Evolutionary conservation across 176 grass and related monocot genomes (phyloP), one percentile per base, ranked within the genome.

Genomic region (Tillandsia leiboldiana): DNA sequence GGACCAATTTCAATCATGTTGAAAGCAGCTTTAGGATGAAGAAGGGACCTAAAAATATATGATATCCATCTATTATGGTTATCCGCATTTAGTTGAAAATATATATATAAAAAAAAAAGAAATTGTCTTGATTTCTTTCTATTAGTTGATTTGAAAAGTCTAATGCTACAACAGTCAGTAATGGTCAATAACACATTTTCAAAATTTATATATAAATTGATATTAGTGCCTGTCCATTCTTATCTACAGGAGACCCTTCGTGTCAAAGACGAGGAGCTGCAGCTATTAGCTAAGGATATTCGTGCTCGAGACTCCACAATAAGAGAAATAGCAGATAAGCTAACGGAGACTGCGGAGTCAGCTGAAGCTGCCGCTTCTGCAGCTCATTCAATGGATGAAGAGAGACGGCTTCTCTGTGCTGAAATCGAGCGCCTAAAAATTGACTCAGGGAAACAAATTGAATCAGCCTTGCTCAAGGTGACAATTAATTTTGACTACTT

Each of bases 211-310:
- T n/a, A 63, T 68, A 63, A 61, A 49, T 71, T 8, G 28, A 73
- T 50, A 49, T 50, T 12, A 42, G 12, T 9, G 56, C 17, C 15
- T 63, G 10, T 73, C 20, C 9, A 0, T 82, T 48, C 58, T 68
- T 50, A 65, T 77, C 51, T 54, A 70, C 80, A 99, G 95, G 95
- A 93, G 56, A 99, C 95, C 68, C 66, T 99, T 71, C 78, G 75
- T 86, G 95, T 99, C 65, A 99, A 99, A 89, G 90, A 99, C 72
- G 95, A 99, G 75, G 95, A 93, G 62, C 75, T 99, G 75, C 82
- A 89, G 53, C 84, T 90, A 74, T 77, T 99, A 80, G 90, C 95
- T 56, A 99, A 93, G 78, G 90, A 90, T 65, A 71, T 99, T 18
- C 84, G 82, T 58, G 77, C 89, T 69, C 86, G 95, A 53, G 90